Conservation (phyloP, 495 filamentous ascomycete genomes). For the Cercophora samala region DNA sequence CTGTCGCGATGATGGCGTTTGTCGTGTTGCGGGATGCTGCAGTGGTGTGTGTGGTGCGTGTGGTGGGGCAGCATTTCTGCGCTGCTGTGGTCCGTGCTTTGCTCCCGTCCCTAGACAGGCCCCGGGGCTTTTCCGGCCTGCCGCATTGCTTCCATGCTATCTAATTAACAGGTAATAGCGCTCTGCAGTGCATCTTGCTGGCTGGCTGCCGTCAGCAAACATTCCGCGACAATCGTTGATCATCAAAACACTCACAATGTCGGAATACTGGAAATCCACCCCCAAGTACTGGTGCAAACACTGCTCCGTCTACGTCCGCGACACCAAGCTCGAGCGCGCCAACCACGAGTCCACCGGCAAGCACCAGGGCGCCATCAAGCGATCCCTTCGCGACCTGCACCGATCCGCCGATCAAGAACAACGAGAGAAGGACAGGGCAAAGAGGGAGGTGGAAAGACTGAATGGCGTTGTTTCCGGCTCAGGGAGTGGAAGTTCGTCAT, state of each 20-base stretch:
- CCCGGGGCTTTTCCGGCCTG: neutral
- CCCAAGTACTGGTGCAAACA: conserved; percentile 98
- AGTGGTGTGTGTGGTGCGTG: too few relatives aligned
- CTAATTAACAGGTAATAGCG: too few relatives aligned
- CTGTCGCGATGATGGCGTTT: neutral
- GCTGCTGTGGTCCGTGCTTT: neutral
- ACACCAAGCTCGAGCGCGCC: conserved; percentile 82
- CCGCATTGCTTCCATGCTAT: neutral
- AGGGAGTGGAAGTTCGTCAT: conserved; percentile 25
- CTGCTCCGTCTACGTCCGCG: conserved; percentile 85
- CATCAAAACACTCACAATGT: conserved; percentile 53
- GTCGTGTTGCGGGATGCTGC: neutral
- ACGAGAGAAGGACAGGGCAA: conserved; percentile 75
- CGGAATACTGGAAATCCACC: conserved; percentile 99
- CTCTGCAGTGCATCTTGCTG: neutral
- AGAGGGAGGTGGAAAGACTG: conserved; percentile 79
- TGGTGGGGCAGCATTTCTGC: neutral
- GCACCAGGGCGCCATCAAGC: conserved; percentile 86
- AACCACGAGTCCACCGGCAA: conserved; percentile 88
- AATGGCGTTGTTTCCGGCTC: conserved; percentile 66
- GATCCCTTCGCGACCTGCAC: conserved; percentile 85
- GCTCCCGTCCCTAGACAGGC: neutral
- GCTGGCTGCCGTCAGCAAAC: neutral
- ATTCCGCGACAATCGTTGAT: neutral
- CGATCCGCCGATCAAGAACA: conserved; percentile 72